Base-by-base conservation (phyloP, 2,329 filamentous ascomycete species). In the Xylariaceae sp. region DNA sequence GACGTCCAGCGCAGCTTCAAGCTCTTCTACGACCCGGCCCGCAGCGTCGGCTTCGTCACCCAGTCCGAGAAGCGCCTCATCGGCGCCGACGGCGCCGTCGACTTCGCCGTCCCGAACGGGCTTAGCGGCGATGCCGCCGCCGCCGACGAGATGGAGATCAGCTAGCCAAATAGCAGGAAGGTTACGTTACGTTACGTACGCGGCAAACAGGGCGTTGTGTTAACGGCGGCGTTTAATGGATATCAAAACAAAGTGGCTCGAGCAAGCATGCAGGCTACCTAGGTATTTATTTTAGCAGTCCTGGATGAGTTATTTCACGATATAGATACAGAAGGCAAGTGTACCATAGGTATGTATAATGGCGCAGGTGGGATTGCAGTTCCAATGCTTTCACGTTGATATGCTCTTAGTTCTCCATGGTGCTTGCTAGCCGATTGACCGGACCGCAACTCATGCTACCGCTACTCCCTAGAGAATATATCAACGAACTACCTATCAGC, bases 51-150 rank as follows among this genome's bases (percentile, higher is more conserved):
- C 75, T 97, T 98, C 68, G 91, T 99, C 44, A 77, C 83, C 55
- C 90, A 96, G 62, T 96, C 89, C 57, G 95, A 98, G 79, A 93
- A 93, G 79, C 85, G 93, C 41, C 86, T 99, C 62, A 97, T 99
- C 72, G 91, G 92, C 60, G 88, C 96, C 60, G 86, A 89, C 59
- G 95, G 95, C 21, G 80, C 78, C 20, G 93, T 96, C 23, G 89
- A 87, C 59, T 86, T 98, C 68, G 72, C 81, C 16, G 76, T 78
- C 19, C 70, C 79, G 2, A 82, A 81, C 60, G 79, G 77, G 2
- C 81, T 84, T 67, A 87, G 83, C 26, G 77, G 57, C 10, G 68
- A 68, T n/a, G n/a, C n/a, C n/a, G n/a, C n/a, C n/a, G n/a, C n/a
- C n/a, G n/a, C n/a, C 1, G 70, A 72, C 44, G 70, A 69, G 1